phyloP scores from a whole-genome alignment of 441 rosid genomes.

The Gossypium davidsonii region DNA sequence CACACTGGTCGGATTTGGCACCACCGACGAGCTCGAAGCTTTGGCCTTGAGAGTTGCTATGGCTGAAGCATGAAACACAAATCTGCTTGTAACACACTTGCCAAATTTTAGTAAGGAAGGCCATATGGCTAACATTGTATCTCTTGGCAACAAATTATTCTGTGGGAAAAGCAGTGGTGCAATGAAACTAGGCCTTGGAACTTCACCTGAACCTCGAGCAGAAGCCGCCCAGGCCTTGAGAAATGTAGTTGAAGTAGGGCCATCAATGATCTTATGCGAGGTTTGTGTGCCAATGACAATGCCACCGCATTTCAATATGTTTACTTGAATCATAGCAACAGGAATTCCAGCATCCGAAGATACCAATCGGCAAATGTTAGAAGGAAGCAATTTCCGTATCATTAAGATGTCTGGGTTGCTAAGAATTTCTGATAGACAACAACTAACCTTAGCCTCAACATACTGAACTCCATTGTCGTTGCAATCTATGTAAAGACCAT shows the following conservation, averaged over 20 bases:
- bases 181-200: slow-evolving; percentile 23
- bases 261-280: slow-evolving; percentile 49
- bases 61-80: slow-evolving; percentile 32
- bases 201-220: slow-evolving; percentile 19
- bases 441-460: slow-evolving; percentile 28
- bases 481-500: slow-evolving; percentile 37
- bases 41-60: slow-evolving; percentile 26
- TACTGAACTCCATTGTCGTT: slow-evolving; percentile 42
- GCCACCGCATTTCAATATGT: slow-evolving; percentile 42
- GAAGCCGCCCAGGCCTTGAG: slow-evolving; percentile 34
- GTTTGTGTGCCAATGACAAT: slow-evolving; percentile 42
- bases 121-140: slow-evolving; percentile 21
- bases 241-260: slow-evolving; percentile 38
- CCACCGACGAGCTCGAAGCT: slow-evolving; percentile 13
- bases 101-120: slow-evolving; percentile 18
- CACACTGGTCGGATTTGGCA: slow-evolving; percentile 26
- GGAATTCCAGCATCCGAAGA: slow-evolving; percentile 22
- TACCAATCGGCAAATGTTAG: neutral
- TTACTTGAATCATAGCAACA: slow-evolving; percentile 34
- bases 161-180: slow-evolving; percentile 32
- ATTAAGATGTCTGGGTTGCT: slow-evolving; percentile 23
- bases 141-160: slow-evolving; percentile 22
- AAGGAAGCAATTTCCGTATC: slow-evolving; percentile 21
- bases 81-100: slow-evolving; percentile 35
- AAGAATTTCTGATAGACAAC: slow-evolving; percentile 23